Base-by-base conservation (phyloP, 495 filamentous ascomycete species). In the Ascodesmis nigricans region DNA sequence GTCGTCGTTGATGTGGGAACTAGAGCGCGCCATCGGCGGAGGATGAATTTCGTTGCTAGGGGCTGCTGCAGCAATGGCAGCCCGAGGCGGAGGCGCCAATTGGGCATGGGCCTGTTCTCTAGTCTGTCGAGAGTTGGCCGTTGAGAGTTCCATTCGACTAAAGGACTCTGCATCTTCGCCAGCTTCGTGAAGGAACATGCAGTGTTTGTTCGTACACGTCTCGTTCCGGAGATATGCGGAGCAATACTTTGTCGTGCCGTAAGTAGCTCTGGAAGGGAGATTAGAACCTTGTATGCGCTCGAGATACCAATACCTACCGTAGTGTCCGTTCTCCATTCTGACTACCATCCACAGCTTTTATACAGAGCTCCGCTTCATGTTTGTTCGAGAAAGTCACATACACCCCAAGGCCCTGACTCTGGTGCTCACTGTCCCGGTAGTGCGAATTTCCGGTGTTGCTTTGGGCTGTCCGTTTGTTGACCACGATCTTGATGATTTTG, bases 211-310 rank as follows among this genome's bases (percentile, higher is more conserved):
- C 21, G 73, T 77, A 56, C 87, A 99, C 38, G 69, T 71, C 51
- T 99, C 87, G 35, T 81, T 77, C 14, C 90, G 72, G 16, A 99
- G 64, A 62, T 84, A 99, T 5, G 87, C 87, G 0, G 87, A 95
- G 56, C 87, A 99, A 53, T 99, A 99, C 54, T 99, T 99, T 2
- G 90, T 99, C 5, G 90, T 99, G 14, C 90, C 90, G 35, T 90
- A 78, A 54, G 95, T 90, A 3, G 90, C 90, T 49, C 84, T 74
- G 33, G 25, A 16, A 33, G 38, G 21, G 3, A 8, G 20, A 41
- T 62, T 39, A 63, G 48, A 24, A 37, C 6, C 16, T 15, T 34
- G n/a, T 2, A 10, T 14, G 19, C 5, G 20, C 33, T 21, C 21
- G 17, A 40, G 24, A 26, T 4, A 18, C 17, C 24, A 3, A 11